Evolutionary conservation across 441 rosid genomes (phyloP).

Genomic region (Populus hybrid): DNA sequence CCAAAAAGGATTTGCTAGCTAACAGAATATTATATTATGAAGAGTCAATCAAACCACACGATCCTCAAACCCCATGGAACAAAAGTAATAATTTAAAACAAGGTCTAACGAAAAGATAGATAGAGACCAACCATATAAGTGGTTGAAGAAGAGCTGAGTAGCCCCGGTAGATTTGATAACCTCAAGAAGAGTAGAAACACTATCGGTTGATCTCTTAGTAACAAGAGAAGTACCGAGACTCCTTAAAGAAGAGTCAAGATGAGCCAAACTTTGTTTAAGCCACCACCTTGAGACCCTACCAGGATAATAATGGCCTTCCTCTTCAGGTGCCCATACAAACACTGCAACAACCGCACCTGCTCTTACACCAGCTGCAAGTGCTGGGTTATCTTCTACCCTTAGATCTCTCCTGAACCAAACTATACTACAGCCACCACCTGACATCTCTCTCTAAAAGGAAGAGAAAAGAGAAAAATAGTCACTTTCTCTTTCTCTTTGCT

Average conservation of each 20-base stretch:
- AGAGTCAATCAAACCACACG: conserved; percentile 21
- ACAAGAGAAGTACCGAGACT: conserved; percentile 82
- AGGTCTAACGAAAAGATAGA: conserved; percentile 7
- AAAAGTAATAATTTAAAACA: not conserved
- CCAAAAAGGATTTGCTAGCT: not conserved
- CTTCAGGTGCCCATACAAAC: conserved; percentile 92
- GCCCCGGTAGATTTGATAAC: conserved; percentile 86
- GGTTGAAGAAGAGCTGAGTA: conserved; percentile 91
- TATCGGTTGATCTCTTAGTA: conserved; percentile 80
- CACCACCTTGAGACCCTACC: conserved; percentile 99
- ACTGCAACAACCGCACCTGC: conserved; percentile 81
- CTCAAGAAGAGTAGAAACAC: conserved; percentile 77
- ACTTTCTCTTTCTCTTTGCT: not conserved
- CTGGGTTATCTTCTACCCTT: conserved; percentile 95
- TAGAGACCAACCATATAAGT: conserved; percentile 72
- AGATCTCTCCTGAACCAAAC: conserved; percentile 99
- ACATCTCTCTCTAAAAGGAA: conserved; percentile 39
- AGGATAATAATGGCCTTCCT: conserved; percentile 80
- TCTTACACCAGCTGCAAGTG: conserved; percentile 88
- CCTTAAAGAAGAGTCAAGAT: conserved; percentile 81
- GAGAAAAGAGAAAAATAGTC: not conserved
- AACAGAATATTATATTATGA: conserved; percentile 11
- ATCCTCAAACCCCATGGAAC: conserved; percentile 20
- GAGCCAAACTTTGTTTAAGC: conserved; percentile 91
- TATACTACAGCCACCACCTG: conserved; percentile 80